A percentile compares a stretch with the other conserved stretches of the same genome.
These are phyloP conservation scores for Aspergillus cejpii DNA, from an alignment of 2,329 filamentous ascomycete species.

Conservation along the genomic window DNA sequence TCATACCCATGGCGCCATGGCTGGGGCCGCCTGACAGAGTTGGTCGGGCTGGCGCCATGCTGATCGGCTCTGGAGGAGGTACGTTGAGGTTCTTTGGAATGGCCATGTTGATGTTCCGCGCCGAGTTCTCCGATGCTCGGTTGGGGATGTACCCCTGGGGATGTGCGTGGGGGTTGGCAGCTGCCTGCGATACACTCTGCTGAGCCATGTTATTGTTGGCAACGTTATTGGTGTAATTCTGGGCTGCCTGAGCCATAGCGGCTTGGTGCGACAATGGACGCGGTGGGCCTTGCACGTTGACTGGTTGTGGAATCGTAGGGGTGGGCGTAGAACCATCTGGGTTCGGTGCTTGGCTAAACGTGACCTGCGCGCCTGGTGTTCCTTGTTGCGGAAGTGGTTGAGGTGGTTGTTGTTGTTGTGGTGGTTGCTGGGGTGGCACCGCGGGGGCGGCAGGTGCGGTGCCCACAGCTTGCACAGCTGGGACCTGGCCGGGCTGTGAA, in stretches of 20 bases:
- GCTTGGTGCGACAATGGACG: constrained; percentile 42
- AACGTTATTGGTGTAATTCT: constrained; percentile 36
- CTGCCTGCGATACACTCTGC: constrained; percentile 25
- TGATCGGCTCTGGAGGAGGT: constrained; percentile 64
- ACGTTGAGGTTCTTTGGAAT: constrained; percentile 76
- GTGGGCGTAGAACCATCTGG: constrained; percentile 31
- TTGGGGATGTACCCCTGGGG: constrained; percentile 40
- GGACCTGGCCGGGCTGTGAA: constrained; percentile 29
- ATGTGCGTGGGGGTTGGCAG: constrained; percentile 35
- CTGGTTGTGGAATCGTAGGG: constrained; percentile 25
- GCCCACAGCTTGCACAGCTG: constrained; percentile 25
- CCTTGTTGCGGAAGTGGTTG: constrained; percentile 28
- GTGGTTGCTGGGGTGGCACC: constrained; percentile 16
- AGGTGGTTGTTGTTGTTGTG: constrained; percentile 18
- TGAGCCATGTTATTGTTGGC: constrained; percentile 17
- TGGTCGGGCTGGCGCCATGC: constrained; percentile 66
- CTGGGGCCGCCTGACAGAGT: constrained; percentile 71
- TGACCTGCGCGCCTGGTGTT: constrained; percentile 23
- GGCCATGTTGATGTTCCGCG: constrained; percentile 59
- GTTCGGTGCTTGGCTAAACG: constrained; percentile 28
- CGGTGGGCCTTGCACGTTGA: constrained; percentile 33
- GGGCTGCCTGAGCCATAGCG: constrained; percentile 42
- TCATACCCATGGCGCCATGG: constrained; percentile 69
- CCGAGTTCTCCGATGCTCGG: constrained; percentile 34
- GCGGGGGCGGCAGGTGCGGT: constrained; percentile 21